Evolutionary conservation across 129 eudicot species (phyloP), one percentile per base, ranked within the genome.

Genomic region (Calendula officinalis): DNA sequence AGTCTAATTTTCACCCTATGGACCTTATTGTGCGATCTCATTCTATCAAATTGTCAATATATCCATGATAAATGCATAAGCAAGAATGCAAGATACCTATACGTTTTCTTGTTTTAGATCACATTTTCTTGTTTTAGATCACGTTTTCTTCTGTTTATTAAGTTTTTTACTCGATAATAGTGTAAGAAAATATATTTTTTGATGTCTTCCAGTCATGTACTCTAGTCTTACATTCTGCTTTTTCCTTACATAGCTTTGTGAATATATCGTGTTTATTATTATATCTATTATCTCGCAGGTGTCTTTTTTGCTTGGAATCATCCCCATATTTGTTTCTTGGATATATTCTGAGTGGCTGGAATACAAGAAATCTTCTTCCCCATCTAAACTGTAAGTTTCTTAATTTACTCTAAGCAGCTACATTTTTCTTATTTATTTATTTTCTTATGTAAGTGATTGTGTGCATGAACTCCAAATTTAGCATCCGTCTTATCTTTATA

Each of bases 291-390:
- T 83, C 52, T 54, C 13, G 10, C 87, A 92, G 96, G 96, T 92
- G 75, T 85, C 98, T 16, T 88, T 88, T 78, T 76, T 92, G 85
- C 95, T 92, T 74, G 98, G 98, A 57, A 49, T 88, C 71, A 79
- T 92, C 66, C 98, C 98, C 5, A 62, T 86, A 56, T 45, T 88
- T 75, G 81, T 88, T 49, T 84, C 95, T 48, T 92, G 98, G 98
- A 74, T 85, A 42, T 85, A 92, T 69, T 83, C 98, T 2, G 98
- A 92, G 68, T 83, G 88, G 82, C 71, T 92, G 77, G 98, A 92
- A 64, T 85, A 85, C 82, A 88, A 66, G 75, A 92, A 73, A 75
- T 76, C 85, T 64, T 83, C 89, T 63, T 76, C 82, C 22, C 75
- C 51, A 57, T 75, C 95, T 8, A 88, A 92, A 92, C 85, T 88